These are phyloP conservation scores for Colletotrichum endophyticum DNA, from an alignment of 2,329 filamentous ascomycete genomes.

Conservation along the genomic window DNA sequence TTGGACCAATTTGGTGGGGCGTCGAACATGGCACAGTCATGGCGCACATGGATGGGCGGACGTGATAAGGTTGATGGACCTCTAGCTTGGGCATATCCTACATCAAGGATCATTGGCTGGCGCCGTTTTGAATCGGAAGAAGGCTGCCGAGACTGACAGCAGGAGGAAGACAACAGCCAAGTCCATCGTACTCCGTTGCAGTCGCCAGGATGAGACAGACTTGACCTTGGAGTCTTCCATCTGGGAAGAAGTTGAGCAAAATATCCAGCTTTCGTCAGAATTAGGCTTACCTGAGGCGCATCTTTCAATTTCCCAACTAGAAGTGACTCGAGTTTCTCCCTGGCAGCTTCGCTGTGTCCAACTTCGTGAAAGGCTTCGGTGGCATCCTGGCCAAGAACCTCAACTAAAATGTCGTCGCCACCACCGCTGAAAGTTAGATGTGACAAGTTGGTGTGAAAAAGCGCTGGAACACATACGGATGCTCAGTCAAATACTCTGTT, in stretches of 20 bases:
- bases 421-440: background rate
- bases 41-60: background rate
- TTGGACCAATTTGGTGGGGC: background rate
- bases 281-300: background rate
- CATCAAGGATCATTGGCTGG: background rate
- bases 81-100: background rate
- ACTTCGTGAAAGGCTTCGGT: background rate
- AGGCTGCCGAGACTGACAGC: background rate
- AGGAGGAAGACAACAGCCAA: background rate
- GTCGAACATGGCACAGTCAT: background rate
- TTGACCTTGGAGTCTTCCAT: background rate
- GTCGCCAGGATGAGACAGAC: background rate
- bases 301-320: background rate
- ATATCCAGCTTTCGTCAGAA: rapidly evolving
- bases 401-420: background rate
- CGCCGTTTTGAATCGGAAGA: background rate
- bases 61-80: background rate
- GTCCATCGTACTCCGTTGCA: background rate
- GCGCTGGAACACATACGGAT: background rate
- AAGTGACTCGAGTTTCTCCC: background rate
- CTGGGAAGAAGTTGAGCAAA: background rate
- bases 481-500: background rate
- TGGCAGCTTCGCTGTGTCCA: background rate
- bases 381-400: background rate
- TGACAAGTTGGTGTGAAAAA: background rate